Evolutionary conservation across 2,329 filamentous ascomycete species (phyloP).

Genomic region (Coniella lustricola): DNA sequence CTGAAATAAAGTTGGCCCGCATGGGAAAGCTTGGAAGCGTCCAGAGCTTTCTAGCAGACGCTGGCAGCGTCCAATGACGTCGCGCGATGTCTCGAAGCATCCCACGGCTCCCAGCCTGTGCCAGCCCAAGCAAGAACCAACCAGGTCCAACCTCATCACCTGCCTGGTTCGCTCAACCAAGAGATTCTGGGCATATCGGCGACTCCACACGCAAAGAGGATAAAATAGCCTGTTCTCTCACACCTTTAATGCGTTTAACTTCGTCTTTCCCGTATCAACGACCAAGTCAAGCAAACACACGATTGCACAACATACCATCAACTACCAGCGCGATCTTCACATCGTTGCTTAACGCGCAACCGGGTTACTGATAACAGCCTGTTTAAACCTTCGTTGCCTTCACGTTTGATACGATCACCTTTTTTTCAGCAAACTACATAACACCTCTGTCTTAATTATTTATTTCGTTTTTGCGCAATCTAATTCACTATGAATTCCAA

Average conservation of each 20-base stretch:
- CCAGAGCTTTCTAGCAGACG: conserved; percentile 9
- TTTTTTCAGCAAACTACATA: conserved; percentile 4
- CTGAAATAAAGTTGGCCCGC: too few species aligned
- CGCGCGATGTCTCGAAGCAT: conserved; percentile 4
- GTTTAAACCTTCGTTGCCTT: not conserved
- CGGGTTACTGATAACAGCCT: not conserved
- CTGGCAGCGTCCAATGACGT: conserved; percentile 11
- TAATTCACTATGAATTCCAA: conserved; percentile 57
- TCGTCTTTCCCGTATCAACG: not conserved
- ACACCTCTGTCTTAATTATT: not conserved
- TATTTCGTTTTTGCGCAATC: not conserved
- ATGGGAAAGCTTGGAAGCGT: conserved; percentile 1
- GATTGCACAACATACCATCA: not conserved
- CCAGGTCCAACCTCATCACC: not conserved
- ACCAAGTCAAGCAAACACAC: not conserved
- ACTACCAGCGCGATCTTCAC: conserved; percentile 1
- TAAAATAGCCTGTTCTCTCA: conserved; percentile 7
- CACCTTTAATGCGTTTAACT: not conserved
- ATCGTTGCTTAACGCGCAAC: conserved; percentile 6
- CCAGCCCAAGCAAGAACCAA: conserved; percentile 8
- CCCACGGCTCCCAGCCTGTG: conserved; percentile 7
- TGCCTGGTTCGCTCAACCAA: conserved; percentile 3
- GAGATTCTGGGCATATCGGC: conserved; percentile 5
- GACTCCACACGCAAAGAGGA: conserved; percentile 10
- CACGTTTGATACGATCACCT: not conserved